Conservation (phyloP, 1,284 basidiomycete genomes). For the Moniliophthora roreri region DNA sequence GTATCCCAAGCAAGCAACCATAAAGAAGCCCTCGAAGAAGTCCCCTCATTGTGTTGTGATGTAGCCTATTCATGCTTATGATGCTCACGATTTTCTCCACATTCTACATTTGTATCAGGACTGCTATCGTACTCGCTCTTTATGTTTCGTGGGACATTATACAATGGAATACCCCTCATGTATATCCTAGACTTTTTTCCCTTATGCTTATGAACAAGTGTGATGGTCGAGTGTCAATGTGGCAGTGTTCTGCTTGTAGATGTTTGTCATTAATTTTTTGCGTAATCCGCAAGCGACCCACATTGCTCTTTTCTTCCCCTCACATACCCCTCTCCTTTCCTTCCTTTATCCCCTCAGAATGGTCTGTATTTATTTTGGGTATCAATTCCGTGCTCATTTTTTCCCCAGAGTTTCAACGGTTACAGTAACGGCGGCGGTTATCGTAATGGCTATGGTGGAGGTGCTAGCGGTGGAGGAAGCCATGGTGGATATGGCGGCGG, state of each 20-base stretch:
- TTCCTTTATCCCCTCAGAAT: conserved; percentile 21
- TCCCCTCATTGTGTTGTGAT: conserved; percentile 53
- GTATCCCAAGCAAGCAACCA: conserved; percentile 49
- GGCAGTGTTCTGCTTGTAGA: neutral
- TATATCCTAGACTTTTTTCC: too few species aligned
- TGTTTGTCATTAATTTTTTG: neutral
- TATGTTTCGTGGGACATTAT: too few species aligned
- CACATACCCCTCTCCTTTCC: conserved; percentile 16
- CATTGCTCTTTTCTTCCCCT: neutral
- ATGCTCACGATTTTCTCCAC: too few species aligned
- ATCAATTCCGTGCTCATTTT: conserved; percentile 11
- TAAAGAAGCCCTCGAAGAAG: conserved; percentile 30
- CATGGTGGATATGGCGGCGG: conserved; percentile 46
- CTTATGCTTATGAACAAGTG: too few species aligned
- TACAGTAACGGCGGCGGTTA: conserved; percentile 1
- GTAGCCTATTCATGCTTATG: conserved; percentile 62
- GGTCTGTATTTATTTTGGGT: conserved; percentile 2
- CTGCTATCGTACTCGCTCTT: too few species aligned
- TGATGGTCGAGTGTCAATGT: too few species aligned
- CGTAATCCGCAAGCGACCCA: neutral
- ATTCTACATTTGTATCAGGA: too few species aligned
- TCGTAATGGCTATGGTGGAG: conserved; percentile 34
- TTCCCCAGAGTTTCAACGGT: conserved; percentile 30
- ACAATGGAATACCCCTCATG: too few species aligned
- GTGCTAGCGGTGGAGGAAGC: conserved; percentile 31